These are phyloP conservation scores for Raphidocelis subcapitata DNA, from an alignment of 139 green algal genomes.

Conservation along the genomic window DNA sequence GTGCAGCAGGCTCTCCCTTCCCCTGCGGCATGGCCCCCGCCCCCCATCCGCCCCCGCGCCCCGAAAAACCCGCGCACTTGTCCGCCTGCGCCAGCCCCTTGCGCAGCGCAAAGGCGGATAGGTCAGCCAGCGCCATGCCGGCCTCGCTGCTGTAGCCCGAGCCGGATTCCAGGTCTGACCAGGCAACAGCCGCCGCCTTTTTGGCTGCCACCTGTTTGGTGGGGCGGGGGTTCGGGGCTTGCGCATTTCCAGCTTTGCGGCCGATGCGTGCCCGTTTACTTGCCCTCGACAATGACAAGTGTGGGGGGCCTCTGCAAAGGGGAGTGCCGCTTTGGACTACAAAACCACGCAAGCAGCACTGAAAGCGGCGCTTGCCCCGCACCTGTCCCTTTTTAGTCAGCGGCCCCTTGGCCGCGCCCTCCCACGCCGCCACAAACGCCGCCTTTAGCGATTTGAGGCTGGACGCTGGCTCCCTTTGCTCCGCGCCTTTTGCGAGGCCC, in stretches of 20 bases:
- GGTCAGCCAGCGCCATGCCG: conserved; percentile 41
- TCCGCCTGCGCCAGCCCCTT: conserved; percentile 36
- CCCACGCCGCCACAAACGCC: conserved; percentile 18
- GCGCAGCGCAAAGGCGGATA: conserved; percentile 26
- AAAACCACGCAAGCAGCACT: too few relatives aligned
- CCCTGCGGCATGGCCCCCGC: background rate
- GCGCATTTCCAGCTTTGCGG: too few relatives aligned
- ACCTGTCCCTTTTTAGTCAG: conserved; percentile 1
- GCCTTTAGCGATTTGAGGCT: conserved; percentile 10
- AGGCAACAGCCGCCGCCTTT: background rate
- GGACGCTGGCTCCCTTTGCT: background rate
- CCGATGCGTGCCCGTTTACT: too few relatives aligned
- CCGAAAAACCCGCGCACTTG: background rate
- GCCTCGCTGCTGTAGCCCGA: conserved; percentile 21
- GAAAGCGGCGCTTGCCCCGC: too few relatives aligned
- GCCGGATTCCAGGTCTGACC: conserved; percentile 14
- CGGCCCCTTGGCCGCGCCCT: background rate
- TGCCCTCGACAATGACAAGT: too few relatives aligned
- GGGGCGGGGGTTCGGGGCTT: too few relatives aligned
- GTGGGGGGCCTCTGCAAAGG: too few relatives aligned
- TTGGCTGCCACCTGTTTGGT: conserved; percentile 11
- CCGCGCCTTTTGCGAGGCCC: background rate
- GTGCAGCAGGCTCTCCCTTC: too few relatives aligned
- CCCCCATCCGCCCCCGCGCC: background rate
- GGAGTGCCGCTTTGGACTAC: too few relatives aligned